Evolutionary conservation across 768 basidiomycete species (phyloP).

Genomic region (Pleurotus citrinopileatus): DNA sequence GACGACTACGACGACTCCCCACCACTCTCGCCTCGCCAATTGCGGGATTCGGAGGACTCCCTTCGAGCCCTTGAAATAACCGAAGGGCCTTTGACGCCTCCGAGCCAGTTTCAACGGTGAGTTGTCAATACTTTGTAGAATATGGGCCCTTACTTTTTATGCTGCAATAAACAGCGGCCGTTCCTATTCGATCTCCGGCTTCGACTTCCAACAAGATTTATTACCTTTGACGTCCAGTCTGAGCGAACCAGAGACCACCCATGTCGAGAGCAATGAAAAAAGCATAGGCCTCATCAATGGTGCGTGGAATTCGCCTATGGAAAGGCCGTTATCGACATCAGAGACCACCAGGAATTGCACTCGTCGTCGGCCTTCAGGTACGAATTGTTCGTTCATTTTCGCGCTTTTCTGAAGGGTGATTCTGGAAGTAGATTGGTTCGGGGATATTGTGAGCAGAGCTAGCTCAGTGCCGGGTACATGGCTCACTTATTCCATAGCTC

Average conservation of each 20-base stretch:
- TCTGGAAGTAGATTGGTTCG: constrained; percentile 69
- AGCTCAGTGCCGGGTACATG: background rate
- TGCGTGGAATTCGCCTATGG: constrained; percentile 26
- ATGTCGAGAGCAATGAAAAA: constrained; percentile 57
- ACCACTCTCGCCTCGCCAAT: constrained; percentile 29
- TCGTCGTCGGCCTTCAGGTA: constrained; percentile 82
- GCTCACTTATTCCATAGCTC: constrained; percentile 46
- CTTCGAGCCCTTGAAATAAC: constrained; percentile 77
- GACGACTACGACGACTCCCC: constrained; percentile 24
- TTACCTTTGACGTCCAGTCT: constrained; percentile 76
- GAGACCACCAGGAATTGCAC: constrained; percentile 64
- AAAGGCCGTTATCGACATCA: constrained; percentile 6
- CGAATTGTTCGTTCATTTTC: too few species aligned
- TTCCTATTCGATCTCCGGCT: constrained; percentile 70
- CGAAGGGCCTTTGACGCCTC: constrained; percentile 46
- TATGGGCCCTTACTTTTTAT: constrained; percentile 8
- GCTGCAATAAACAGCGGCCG: constrained; percentile 32
- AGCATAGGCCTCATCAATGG: constrained; percentile 77
- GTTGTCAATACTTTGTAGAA: constrained; percentile 4
- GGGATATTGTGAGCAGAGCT: constrained; percentile 76
- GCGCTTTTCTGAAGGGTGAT: too few species aligned
- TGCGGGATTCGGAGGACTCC: constrained; percentile 56
- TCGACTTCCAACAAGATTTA: constrained; percentile 77
- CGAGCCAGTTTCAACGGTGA: constrained; percentile 35
- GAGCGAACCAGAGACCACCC: constrained; percentile 59